Conservation (phyloP, 306 rosid genomes). For the Echinosophora koreensis region DNA sequence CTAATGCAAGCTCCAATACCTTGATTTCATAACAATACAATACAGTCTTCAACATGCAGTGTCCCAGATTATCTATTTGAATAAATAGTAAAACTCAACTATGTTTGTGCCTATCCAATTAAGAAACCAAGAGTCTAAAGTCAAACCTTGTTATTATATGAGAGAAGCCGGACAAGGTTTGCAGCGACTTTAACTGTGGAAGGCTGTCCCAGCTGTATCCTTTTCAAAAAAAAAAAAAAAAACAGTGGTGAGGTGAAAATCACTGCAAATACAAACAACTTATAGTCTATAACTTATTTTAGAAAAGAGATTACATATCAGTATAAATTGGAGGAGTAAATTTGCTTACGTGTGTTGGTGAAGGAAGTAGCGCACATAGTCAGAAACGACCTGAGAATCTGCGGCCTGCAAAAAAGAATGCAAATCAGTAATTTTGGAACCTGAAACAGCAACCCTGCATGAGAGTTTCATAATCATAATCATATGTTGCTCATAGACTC, state of each 20-base stretch:
- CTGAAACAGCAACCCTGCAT: not conserved
- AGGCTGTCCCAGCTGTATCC: conserved; percentile 96
- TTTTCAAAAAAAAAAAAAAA: conserved; percentile 50
- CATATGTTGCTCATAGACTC: conserved; percentile 1
- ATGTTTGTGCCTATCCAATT: not conserved
- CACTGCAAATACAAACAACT: conserved; percentile 19
- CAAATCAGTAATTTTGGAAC: conserved; percentile 14
- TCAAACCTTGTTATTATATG: conserved; percentile 91
- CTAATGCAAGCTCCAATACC: not conserved
- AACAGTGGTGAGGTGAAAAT: conserved; percentile 10
- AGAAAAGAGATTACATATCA: not conserved
- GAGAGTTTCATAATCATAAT: conserved; percentile 10
- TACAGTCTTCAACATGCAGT: not conserved
- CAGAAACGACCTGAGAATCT: conserved; percentile 91
- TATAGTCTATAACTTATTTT: conserved; percentile 9
- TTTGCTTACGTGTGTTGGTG: conserved; percentile 89
- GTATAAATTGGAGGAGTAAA: not conserved
- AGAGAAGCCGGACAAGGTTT: conserved; percentile 83
- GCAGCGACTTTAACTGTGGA: conserved; percentile 96
- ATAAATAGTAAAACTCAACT: conserved; percentile 10
- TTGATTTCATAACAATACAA: not conserved
- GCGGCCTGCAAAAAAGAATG: conserved; percentile 77
- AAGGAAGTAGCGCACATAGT: conserved; percentile 90
- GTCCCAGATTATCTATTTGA: not conserved
- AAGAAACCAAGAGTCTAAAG: conserved; percentile 18